phyloP scores from a whole-genome alignment of 495 filamentous ascomycete genomes.

The Pseudotulostoma volvatum region DNA sequence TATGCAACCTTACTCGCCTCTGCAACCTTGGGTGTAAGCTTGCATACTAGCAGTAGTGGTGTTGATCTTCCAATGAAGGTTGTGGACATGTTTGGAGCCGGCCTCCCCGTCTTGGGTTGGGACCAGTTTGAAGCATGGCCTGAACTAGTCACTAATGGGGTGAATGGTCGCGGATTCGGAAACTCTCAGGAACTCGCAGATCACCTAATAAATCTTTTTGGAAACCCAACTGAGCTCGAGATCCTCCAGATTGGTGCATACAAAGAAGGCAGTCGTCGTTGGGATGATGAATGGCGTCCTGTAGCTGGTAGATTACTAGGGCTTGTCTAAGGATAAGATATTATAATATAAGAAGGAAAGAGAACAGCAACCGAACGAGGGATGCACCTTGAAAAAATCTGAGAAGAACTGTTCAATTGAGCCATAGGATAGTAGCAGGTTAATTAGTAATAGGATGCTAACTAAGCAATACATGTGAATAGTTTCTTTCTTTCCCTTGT shows the following conservation, averaged over 20 bases:
- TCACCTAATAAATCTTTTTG: conserved; percentile 46
- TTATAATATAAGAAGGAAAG: no score
- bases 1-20: conserved; percentile 78
- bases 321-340: no score
- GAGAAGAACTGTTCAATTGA: no score
- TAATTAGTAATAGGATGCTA: no score
- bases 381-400: no score
- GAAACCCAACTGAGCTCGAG: conserved; percentile 35
- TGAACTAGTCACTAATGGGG: conserved; percentile 71
- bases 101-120: conserved; percentile 81
- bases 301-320: conserved; percentile 58
- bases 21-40: conserved; percentile 76
- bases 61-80: conserved; percentile 99
- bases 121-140: conserved; percentile 66
- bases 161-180: conserved; percentile 70
- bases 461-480: no score
- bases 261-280: conserved; percentile 59
- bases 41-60: conserved; percentile 85
- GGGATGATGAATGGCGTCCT: conserved; percentile 90
- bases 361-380: no score
- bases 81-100: conserved; percentile 94
- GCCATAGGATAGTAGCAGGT: no score
- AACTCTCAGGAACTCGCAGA: conserved; percentile 42
- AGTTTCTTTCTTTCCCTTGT: no score
- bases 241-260: conserved; percentile 53